Base-by-base conservation (phyloP, 148 eudicot genomes). In the Polygonum maritimum region DNA sequence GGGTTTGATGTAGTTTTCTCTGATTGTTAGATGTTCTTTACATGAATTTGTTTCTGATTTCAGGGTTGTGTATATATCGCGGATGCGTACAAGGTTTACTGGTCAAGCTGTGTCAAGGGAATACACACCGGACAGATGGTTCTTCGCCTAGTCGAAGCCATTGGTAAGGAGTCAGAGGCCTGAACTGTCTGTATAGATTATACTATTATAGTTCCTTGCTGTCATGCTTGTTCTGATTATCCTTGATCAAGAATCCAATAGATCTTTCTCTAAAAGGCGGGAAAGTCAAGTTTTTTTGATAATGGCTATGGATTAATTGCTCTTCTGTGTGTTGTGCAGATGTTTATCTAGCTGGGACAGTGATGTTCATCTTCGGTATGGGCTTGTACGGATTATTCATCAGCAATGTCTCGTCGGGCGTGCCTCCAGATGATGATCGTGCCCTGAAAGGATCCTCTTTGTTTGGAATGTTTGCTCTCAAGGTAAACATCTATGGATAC, bases 341-440 rank as follows among this genome's bases (percentile, higher is more conserved):
- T 86, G 97, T 95, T 31, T 95, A 95, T 84, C 94, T 95, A 80
- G 97, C 97, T 57, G 98, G 97, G 52, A 95, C 97, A 47, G 97
- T 95, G 14, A 92, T 95, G 98, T 83, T 95, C 76, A 92, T 95
- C 58, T 94, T 92, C 73, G 98, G 96, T 3, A 92, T 95, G 97
- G 98, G 98, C 47, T 84, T 95, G 35, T 95, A 92, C n/a, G 97
- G 96, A 51, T 60, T 95, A 40, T 92, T 95, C 79, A 95, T 95
- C 81, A 85, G 86, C 67, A 92, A 95, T 58, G 83, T 82, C 18
- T 85, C 97, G 69, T 80, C 84, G 40, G 76, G 83, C 79, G 62
- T 78, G 33, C 83, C 82, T 78, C 90, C 98, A 5, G 35, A 69
- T 60, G 73, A 3, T 69, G 98, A 95, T 78, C 96, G 92, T 7